phyloP scores from a whole-genome alignment of 805 yeast species.

The Pichia sporocuriosa region DNA sequence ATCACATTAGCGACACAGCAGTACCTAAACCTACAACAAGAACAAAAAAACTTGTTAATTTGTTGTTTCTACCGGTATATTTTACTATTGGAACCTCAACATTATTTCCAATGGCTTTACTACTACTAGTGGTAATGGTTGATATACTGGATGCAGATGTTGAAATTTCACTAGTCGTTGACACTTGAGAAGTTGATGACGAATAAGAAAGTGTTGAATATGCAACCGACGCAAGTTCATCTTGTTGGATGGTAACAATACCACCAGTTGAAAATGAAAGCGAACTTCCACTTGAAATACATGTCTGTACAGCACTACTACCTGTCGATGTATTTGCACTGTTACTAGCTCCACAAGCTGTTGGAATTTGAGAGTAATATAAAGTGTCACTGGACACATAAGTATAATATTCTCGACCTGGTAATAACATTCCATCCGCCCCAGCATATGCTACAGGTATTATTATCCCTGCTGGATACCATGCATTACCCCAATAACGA shows the following conservation, averaged over 20 bases:
- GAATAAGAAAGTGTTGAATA: slow-evolving; percentile 1
- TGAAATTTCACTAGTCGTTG: neutral
- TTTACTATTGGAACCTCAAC: no score
- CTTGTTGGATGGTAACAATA: slow-evolving; percentile 1
- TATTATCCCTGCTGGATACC: slow-evolving; percentile 13
- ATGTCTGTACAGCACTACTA: no score
- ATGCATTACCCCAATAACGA: slow-evolving; percentile 4
- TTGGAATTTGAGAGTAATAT: slow-evolving; percentile 12
- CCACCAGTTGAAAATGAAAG: slow-evolving; percentile 3
- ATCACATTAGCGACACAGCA: no score
- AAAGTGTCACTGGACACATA: slow-evolving; percentile 9
- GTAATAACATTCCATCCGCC: slow-evolving; percentile 6
- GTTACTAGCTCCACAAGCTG: no score
- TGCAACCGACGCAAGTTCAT: neutral
- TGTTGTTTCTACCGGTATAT: no score
- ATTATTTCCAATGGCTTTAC: no score
- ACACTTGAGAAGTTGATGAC: neutral
- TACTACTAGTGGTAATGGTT: neutral
- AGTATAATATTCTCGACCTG: slow-evolving; percentile 12
- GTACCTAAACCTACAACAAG: no score
- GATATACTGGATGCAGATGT: slow-evolving; percentile 1
- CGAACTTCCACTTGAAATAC: neutral
- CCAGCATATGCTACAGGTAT: slow-evolving; percentile 9
- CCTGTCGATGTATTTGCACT: no score
- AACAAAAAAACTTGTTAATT: no score